phyloP scores from a whole-genome alignment of 305 asterid species.

The Fraxinus sp. region DNA sequence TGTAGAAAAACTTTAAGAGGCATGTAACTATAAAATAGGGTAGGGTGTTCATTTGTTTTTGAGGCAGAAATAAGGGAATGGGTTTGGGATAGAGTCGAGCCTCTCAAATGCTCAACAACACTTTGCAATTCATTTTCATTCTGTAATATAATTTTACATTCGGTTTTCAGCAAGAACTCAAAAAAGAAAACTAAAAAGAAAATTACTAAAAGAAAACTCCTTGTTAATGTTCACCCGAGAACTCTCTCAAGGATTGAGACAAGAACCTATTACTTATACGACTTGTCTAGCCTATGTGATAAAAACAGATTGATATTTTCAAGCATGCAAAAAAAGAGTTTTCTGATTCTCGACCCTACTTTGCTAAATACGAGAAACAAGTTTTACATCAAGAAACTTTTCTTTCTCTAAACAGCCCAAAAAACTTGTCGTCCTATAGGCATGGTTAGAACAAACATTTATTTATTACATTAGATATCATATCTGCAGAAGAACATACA shows the following conservation, averaged over 20 bases:
- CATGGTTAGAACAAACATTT: background rate
- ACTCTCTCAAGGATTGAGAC: background rate
- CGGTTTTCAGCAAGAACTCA: background rate
- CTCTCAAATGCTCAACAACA: background rate
- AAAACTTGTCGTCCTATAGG: background rate
- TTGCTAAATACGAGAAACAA: background rate
- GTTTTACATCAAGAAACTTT: background rate
- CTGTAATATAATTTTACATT: background rate
- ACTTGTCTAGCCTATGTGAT: background rate
- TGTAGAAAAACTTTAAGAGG: too few relatives aligned
- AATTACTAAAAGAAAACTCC: background rate
- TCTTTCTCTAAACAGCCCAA: background rate
- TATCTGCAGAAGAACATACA: background rate
- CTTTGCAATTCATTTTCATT: background rate
- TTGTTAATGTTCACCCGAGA: background rate
- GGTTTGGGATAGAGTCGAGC: background rate
- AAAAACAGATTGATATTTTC: background rate
- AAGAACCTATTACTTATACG: background rate
- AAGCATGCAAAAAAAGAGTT: background rate
- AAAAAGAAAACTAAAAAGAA: too few relatives aligned
- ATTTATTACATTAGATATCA: background rate
- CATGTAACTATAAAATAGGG: too few relatives aligned
- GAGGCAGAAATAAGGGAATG: background rate
- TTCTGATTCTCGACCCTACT: background rate
- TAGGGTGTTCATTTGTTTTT: background rate